A percentile compares a stretch with the other conserved stretches of the same genome.
These are phyloP conservation scores for Cyberlindnera xishuangbannaensis DNA, from an alignment of 805 yeast species.

Conservation along the genomic window DNA sequence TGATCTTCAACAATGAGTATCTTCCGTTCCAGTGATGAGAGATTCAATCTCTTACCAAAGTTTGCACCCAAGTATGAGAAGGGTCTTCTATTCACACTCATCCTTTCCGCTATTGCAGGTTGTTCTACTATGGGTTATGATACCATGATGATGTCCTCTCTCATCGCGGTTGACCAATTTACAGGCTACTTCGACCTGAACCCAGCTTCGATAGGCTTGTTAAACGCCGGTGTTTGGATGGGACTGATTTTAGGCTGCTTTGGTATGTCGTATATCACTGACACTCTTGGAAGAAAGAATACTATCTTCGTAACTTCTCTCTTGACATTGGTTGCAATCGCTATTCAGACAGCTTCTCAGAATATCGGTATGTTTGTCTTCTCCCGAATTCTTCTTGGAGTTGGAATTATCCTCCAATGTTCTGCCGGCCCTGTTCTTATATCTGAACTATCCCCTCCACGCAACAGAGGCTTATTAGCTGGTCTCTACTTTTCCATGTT, in stretches of 20 bases:
- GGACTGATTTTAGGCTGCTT: conserved; percentile 6
- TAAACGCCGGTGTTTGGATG: conserved; percentile 13
- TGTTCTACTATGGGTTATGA: conserved; percentile 13
- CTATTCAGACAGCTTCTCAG: conserved; percentile 9
- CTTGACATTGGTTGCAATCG: conserved; percentile 5
- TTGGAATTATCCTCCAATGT: conserved; percentile 6
- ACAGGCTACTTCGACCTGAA: conserved; percentile 8
- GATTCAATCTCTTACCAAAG: conserved; percentile 1
- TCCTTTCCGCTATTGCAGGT: conserved; percentile 9
- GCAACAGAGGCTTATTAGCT: conserved; percentile 6
- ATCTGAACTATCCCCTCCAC: conserved; percentile 9
- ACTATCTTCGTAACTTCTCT: conserved; percentile 3
- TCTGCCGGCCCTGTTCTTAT: conserved; percentile 9
- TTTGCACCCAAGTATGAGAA: conserved; percentile 7
- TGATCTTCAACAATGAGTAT: too few species aligned
- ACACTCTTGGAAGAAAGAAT: conserved; percentile 12
- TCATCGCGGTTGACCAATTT: conserved; percentile 13
- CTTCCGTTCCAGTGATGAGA: too few species aligned
- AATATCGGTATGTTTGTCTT: conserved; percentile 13
- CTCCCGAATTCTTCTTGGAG: conserved; percentile 9
- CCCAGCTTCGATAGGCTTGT: conserved; percentile 6
- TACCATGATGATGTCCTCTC: conserved; percentile 12
- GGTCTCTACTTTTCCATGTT: conserved; percentile 27
- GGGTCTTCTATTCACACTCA: conserved; percentile 1
- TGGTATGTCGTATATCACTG: conserved; percentile 3